These are phyloP conservation scores for Solanum clarkiae DNA, from an alignment of 257 asterid genomes.

Conservation along the genomic window DNA sequence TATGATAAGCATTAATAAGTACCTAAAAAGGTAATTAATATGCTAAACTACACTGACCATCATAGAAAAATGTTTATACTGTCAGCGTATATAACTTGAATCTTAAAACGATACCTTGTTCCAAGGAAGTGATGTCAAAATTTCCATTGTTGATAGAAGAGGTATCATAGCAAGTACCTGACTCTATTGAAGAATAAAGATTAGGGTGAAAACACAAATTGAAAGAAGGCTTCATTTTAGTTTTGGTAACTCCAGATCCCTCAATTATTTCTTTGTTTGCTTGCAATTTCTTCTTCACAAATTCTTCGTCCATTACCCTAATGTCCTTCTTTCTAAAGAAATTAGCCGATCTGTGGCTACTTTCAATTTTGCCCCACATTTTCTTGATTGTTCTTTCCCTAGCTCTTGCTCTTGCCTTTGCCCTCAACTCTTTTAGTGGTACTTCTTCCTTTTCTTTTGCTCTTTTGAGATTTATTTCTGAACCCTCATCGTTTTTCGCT, in stretches of 20 bases:
- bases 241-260: slow-evolving; percentile 19
- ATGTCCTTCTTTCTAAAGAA: neutral
- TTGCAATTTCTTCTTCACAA: neutral
- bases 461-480: neutral
- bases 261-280: slow-evolving; percentile 15
- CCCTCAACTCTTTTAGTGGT: slow-evolving; percentile 38
- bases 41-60: neutral
- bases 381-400: slow-evolving; percentile 74
- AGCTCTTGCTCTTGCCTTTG: slow-evolving; percentile 80
- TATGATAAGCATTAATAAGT: neutral
- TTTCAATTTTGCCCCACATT: slow-evolving; percentile 14
- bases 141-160: slow-evolving; percentile 7
- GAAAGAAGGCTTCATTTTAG: slow-evolving; percentile 18
- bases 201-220: slow-evolving; percentile 27
- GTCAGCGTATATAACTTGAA: neutral
- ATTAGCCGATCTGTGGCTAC: neutral
- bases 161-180: neutral
- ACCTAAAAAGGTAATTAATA: neutral
- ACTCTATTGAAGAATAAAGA: slow-evolving; percentile 2
- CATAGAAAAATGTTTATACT: neutral
- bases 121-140: slow-evolving; percentile 37
- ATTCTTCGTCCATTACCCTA: neutral
- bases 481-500: neutral
- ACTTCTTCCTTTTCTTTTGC: neutral
- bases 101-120: slow-evolving; percentile 24